phyloP scores from a whole-genome alignment of 2,329 filamentous ascomycete species.

The Phoma sp. region DNA sequence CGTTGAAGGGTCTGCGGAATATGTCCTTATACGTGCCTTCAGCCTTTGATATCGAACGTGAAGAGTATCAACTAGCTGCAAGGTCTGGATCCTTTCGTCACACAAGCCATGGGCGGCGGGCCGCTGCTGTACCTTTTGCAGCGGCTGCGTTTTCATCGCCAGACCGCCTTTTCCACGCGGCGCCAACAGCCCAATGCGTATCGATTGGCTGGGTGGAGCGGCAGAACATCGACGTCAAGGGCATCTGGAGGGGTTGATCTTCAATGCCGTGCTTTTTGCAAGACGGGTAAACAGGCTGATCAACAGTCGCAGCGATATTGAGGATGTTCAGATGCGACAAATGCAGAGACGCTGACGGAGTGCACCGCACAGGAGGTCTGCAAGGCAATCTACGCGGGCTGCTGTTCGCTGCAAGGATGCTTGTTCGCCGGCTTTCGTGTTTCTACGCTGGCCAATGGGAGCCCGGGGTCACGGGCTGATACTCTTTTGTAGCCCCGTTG shows the following conservation, averaged over 20 bases:
- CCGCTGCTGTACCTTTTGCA: conserved; percentile 33
- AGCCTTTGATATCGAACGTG: conserved; percentile 4
- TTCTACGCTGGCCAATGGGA: conserved; percentile 38
- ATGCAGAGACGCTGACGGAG: conserved; percentile 16
- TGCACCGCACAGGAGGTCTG: conserved; percentile 18
- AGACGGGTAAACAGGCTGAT: conserved; percentile 13
- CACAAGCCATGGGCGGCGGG: conserved; percentile 31
- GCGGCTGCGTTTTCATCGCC: conserved; percentile 40
- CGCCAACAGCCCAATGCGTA: conserved; percentile 35
- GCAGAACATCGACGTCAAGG: conserved; percentile 38
- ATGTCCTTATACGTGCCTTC: neutral
- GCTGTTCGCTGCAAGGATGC: conserved; percentile 35
- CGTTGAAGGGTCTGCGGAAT: neutral
- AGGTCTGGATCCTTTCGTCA: conserved; percentile 27
- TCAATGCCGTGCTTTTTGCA: conserved; percentile 11
- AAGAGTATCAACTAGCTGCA: conserved; percentile 21
- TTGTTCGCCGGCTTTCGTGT: conserved; percentile 28
- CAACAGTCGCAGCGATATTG: conserved; percentile 21
- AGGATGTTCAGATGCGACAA: conserved; percentile 27
- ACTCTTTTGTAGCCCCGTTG: conserved; percentile 37
- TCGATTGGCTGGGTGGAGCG: conserved; percentile 41
- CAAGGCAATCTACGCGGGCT: conserved; percentile 33
- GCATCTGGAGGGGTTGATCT: conserved; percentile 27
- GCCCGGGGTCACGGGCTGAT: conserved; percentile 19
- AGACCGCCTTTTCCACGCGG: conserved; percentile 47